Evolutionary conservation across 2,329 filamentous ascomycete genomes (phyloP).

Genomic region (Microdochium nivale): DNA sequence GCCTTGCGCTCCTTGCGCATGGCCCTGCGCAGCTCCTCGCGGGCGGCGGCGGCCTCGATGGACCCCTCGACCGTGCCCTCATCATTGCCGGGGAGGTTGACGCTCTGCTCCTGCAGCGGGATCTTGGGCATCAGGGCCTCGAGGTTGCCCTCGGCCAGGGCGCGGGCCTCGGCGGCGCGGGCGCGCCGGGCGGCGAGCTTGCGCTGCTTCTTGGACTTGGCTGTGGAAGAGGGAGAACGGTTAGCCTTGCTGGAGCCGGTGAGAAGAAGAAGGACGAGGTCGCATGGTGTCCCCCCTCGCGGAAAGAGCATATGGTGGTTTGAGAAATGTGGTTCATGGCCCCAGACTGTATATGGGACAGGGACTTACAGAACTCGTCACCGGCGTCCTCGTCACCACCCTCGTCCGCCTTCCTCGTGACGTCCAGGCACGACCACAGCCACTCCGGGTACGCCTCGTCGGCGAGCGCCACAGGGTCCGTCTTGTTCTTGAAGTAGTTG

Average conservation of each 20-base stretch:
- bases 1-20: conserved; percentile 68
- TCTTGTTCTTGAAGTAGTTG: conserved; percentile 67
- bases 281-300: too few species aligned
- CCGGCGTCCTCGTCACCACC: conserved; percentile 47
- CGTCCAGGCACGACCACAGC: conserved; percentile 67
- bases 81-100: conserved; percentile 56
- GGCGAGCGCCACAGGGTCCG: conserved; percentile 63
- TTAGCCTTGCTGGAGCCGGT: too few species aligned
- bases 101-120: conserved; percentile 66
- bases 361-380: conserved; percentile 69
- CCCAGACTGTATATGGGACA: too few species aligned
- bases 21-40: conserved; percentile 57
- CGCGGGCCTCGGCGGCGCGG: conserved; percentile 44
- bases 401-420: conserved; percentile 41
- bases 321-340: not conserved
- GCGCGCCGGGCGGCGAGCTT: conserved; percentile 60
- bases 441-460: conserved; percentile 74
- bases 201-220: conserved; percentile 79
- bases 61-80: conserved; percentile 34
- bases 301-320: too few species aligned
- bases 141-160: conserved; percentile 58
- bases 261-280: too few species aligned
- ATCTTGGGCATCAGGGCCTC: conserved; percentile 59
- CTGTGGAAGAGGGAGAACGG: conserved; percentile 27
- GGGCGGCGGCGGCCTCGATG: conserved; percentile 36